phyloP scores from a whole-genome alignment of 345 rosid genomes.

The Angophora floribunda region DNA sequence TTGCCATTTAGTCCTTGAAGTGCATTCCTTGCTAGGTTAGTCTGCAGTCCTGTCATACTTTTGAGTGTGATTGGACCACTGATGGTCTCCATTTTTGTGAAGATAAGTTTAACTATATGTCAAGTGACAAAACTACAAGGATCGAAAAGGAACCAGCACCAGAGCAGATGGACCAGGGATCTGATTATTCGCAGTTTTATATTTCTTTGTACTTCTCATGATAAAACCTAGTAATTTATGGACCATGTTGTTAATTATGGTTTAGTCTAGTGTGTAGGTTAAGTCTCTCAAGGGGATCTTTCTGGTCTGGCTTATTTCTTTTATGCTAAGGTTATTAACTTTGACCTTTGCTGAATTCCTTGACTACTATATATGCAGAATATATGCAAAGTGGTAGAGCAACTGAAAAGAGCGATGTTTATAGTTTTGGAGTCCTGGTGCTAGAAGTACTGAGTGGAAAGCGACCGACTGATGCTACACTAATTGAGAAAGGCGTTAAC shows the following conservation, averaged over 20 bases:
- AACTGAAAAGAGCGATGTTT: conserved; percentile 95
- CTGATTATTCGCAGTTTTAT: not conserved
- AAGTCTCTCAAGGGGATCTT: not conserved
- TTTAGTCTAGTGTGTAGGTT: not conserved
- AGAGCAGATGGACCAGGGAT: not conserved
- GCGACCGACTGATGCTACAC: conserved; percentile 93
- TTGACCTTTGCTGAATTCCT: not conserved
- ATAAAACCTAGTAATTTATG: not conserved
- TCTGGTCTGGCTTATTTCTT: not conserved
- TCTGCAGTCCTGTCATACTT: not conserved
- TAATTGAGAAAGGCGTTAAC: conserved; percentile 95
- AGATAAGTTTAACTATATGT: not conserved
- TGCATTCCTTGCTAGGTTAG: not conserved
- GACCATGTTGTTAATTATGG: not conserved
- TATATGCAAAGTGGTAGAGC: conserved; percentile 99
- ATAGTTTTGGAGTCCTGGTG: conserved; percentile 89
- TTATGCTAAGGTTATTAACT: not conserved
- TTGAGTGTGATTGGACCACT: not conserved
- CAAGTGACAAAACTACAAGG: not conserved
- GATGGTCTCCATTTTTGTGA: not conserved
- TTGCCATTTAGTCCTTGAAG: not conserved
- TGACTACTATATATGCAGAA: conserved; percentile 36
- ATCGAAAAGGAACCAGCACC: not conserved
- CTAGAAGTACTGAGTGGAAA: conserved; percentile 95
- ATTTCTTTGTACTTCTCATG: not conserved